Conservation (phyloP, 805 yeast genomes). For the Zygoascus flipseniorum region DNA sequence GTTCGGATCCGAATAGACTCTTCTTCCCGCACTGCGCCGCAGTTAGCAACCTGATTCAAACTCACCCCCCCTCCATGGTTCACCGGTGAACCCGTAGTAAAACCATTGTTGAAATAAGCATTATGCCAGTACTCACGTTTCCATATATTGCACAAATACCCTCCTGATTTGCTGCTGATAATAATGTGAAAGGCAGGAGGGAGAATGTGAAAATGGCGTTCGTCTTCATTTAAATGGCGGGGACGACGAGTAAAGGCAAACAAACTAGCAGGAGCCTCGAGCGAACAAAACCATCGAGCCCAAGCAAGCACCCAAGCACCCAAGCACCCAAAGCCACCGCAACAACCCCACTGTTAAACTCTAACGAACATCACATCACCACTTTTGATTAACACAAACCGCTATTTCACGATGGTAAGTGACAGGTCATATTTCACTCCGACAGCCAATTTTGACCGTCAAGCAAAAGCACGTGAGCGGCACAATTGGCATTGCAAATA, state of each 20-base stretch:
- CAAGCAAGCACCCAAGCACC: no score
- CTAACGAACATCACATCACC: no score
- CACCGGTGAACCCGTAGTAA: neutral
- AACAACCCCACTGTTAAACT: no score
- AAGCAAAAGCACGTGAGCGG: neutral
- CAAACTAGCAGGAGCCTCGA: no score
- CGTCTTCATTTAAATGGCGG: no score
- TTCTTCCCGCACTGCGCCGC: slow-evolving; percentile 60
- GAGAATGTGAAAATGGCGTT: neutral
- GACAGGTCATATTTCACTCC: no score
- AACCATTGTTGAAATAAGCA: neutral
- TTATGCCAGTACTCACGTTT: slow-evolving; percentile 13
- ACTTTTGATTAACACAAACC: no score
- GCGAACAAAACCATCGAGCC: no score
- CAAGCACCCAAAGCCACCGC: no score
- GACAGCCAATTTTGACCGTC: neutral
- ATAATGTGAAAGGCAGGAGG: neutral
- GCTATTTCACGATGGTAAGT: no score
- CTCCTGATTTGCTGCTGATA: slow-evolving; percentile 8
- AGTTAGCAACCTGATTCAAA: neutral
- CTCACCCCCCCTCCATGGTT: neutral
- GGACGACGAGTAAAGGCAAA: no score
- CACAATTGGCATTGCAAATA: no score
- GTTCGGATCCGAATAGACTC: slow-evolving; percentile 63
- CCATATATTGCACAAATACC: slow-evolving; percentile 27